phyloP scores from a whole-genome alignment of 2,329 filamentous ascomycete species.

The Cryphonectria parasitica region DNA sequence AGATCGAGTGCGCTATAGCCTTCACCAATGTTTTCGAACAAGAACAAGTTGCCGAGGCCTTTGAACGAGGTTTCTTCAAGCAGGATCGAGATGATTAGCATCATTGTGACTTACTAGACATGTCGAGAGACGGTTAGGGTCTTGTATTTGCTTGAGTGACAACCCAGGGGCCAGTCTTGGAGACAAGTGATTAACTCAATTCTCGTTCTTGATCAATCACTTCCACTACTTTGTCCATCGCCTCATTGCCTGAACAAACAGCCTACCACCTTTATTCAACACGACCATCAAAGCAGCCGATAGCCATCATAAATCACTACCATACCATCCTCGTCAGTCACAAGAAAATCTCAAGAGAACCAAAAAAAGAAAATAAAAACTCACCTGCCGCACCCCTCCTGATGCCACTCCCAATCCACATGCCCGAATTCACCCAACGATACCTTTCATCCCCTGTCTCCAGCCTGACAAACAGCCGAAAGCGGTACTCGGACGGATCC shows the following conservation, averaged over 20 bases:
- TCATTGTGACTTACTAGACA: constrained; percentile 16
- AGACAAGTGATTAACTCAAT: neutral
- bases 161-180: neutral
- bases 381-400: constrained; percentile 26
- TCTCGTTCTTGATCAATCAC: no score
- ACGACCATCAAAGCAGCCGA: constrained; percentile 12
- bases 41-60: constrained; percentile 34
- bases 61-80: constrained; percentile 34
- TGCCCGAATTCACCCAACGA: constrained; percentile 20
- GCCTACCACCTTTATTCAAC: neutral
- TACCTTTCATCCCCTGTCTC: constrained; percentile 28
- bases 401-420: constrained; percentile 27
- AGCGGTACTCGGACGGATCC: constrained; percentile 23
- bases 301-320: constrained; percentile 24
- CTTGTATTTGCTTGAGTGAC: constrained; percentile 1
- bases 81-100: constrained; percentile 27
- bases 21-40: constrained; percentile 32
- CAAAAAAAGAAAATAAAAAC: neutral
- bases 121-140: constrained; percentile 16
- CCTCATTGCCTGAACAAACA: neutral
- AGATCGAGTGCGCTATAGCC: constrained; percentile 29
- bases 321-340: neutral
- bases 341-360: neutral
- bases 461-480: constrained; percentile 22
- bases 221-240: no score